Evolutionary conservation across 257 asterid genomes (phyloP).

Genomic region (Perilla frutescens): DNA sequence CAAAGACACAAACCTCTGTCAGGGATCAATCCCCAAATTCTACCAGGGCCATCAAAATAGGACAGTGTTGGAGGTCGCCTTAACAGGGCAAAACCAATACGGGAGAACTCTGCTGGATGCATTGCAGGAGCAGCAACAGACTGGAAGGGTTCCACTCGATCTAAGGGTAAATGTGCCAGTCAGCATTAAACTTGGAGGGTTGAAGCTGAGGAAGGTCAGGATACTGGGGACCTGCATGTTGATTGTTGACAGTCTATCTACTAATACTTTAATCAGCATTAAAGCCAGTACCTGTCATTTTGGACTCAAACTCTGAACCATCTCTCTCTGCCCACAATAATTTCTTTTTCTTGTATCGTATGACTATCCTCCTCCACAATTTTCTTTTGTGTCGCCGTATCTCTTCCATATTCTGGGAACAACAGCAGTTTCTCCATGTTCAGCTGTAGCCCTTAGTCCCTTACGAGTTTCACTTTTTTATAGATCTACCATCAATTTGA

Average conservation of each 20-base stretch:
- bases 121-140: constrained; percentile 81
- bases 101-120: constrained; percentile 79
- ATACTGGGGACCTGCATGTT: constrained; percentile 70
- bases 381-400: background rate
- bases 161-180: constrained; percentile 79
- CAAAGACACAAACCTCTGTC: constrained; percentile 68
- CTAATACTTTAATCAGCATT: constrained; percentile 66
- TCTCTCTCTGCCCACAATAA: background rate
- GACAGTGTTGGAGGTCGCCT: constrained; percentile 61
- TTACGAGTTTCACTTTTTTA: constrained; percentile 11
- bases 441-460: background rate
- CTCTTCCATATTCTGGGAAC: constrained; percentile 20
- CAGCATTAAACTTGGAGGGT: constrained; percentile 68
- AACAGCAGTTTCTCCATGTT: background rate
- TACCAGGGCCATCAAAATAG: constrained; percentile 84
- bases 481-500: constrained; percentile 18
- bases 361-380: constrained; percentile 16
- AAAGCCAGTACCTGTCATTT: constrained; percentile 77
- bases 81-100: constrained; percentile 69
- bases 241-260: constrained; percentile 76
- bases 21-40: constrained; percentile 73
- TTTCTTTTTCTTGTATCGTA: constrained; percentile 2
- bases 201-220: constrained; percentile 74
- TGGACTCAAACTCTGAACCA: constrained; percentile 63
- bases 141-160: constrained; percentile 80